These are phyloP conservation scores for Lentinula lateritia DNA, from an alignment of 768 basidiomycete genomes.

Conservation along the genomic window DNA sequence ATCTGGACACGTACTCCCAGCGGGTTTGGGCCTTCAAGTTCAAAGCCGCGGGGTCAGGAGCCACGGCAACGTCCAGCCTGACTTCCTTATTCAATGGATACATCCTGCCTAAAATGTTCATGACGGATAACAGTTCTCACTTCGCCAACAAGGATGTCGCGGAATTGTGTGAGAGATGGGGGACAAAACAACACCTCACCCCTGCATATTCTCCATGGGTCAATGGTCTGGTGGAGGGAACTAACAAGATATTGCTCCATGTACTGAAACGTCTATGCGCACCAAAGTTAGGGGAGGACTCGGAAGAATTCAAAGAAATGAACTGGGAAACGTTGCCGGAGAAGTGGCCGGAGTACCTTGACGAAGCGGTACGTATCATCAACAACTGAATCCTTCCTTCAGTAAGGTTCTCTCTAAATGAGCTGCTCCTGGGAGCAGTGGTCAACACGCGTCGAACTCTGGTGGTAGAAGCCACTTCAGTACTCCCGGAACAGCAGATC, in stretches of 20 bases:
- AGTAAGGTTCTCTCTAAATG: neutral
- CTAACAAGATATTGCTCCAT: no score
- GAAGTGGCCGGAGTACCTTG: neutral
- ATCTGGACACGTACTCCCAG: no score
- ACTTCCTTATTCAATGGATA: slow-evolving; percentile 18
- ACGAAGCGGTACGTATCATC: neutral
- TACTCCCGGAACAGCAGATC: no score
- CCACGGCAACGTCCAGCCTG: slow-evolving; percentile 13
- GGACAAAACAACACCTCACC: no score
- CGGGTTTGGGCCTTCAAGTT: slow-evolving; percentile 17
- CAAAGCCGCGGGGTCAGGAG: slow-evolving; percentile 13
- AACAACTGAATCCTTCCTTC: neutral
- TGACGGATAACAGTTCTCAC: slow-evolving; percentile 12
- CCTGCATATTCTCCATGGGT: no score
- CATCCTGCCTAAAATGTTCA: slow-evolving; percentile 19
- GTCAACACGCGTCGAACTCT: neutral
- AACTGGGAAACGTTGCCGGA: neutral
- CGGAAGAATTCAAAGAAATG: neutral
- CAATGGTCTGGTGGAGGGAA: no score
- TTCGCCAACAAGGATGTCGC: slow-evolving; percentile 28
- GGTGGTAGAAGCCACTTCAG: no score
- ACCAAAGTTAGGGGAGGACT: slow-evolving; percentile 10
- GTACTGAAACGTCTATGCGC: slow-evolving; percentile 23
- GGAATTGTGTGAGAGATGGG: slow-evolving; percentile 16
- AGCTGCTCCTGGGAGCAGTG: neutral